Percentiles rank a stretch among this genome's conserved stretches.
phyloP scores from a whole-genome alignment of 495 filamentous ascomycete genomes.

The Penicillium cosmopolitanum region DNA sequence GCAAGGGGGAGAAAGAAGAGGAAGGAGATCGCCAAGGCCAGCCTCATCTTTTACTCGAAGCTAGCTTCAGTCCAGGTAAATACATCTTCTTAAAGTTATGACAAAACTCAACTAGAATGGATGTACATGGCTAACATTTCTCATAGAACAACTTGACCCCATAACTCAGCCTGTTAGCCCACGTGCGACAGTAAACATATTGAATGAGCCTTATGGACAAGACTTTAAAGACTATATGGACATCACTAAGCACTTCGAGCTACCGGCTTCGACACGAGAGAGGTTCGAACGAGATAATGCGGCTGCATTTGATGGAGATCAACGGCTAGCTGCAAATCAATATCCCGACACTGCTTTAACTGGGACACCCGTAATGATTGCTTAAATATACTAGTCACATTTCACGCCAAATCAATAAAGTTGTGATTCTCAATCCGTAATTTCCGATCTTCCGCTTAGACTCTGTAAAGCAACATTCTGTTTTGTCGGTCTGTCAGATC shows the following conservation, averaged over 20 bases:
- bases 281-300: neutral
- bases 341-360: conserved; percentile 6
- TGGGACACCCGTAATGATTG: conserved; percentile 10
- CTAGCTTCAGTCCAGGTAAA: conserved; percentile 19
- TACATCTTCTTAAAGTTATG: neutral
- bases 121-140: conserved; percentile 5
- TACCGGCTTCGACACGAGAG: conserved; percentile 21
- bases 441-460: conserved; percentile 12
- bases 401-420: neutral
- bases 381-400: conserved; percentile 1
- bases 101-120: neutral
- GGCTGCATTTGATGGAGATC: neutral
- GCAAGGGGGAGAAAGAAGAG: conserved; percentile 12
- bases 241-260: conserved; percentile 29
- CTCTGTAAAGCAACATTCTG: conserved; percentile 12
- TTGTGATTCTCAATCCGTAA: neutral
- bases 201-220: conserved; percentile 22
- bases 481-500: conserved; percentile 19
- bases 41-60: conserved; percentile 17
- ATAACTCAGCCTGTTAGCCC: conserved; percentile 7
- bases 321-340: neutral
- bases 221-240: conserved; percentile 8
- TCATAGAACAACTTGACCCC: conserved; percentile 1
- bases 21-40: conserved; percentile 20
- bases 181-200: conserved; percentile 30